Base-by-base conservation (phyloP, 345 rosid genomes). In the Lumnitzera racemosa region DNA sequence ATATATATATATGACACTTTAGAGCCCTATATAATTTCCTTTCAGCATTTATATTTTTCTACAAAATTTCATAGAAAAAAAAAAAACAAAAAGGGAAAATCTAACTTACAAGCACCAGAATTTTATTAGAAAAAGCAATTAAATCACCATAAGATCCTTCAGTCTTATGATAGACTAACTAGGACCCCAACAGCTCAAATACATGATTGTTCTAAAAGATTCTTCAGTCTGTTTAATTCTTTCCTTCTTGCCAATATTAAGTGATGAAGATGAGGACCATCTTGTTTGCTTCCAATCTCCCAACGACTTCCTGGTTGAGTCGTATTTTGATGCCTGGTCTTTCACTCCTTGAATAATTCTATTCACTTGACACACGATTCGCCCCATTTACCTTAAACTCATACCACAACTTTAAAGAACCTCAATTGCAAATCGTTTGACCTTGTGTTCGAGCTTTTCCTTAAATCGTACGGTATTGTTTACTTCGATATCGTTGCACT, bases 161-260 rank as follows among this genome's bases (percentile, higher is more conserved):
- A 20, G 20, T 20, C 20, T 20, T 15, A 6, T 12, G 5, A 20
- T 0, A 9, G 17, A 29, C 0, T 1, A 15, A 51, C 67, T 59
- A 83, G 88, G 95, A 71, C 81, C 91, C 96, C 96, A 89, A 51
- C 94, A 89, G 71, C 95, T 86, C 81, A 89, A 75, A 55, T 69
- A 89, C 95, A 89, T 86, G 47, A 89, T 76, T 4, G 83, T 86
- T 62, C 95, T 69, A 0, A 89, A 78, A 31, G 96, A 84, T 61
- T 89, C 95, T 57, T 89, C 91, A 0, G 87, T 78, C 56, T 72
- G 75, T 68, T 76, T 82, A 3, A 66, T 31, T 71, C 69, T 78
- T 66, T 83, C 85, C 24, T 56, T 67, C 63, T 75, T 74, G 53
- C 76, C 70, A 16, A 73, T 67, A 49, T 62, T 68, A 36, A 55